These are phyloP conservation scores for Dactylellina parvicollis DNA, from an alignment of 2,329 filamentous ascomycete species.

Conservation along the genomic window DNA sequence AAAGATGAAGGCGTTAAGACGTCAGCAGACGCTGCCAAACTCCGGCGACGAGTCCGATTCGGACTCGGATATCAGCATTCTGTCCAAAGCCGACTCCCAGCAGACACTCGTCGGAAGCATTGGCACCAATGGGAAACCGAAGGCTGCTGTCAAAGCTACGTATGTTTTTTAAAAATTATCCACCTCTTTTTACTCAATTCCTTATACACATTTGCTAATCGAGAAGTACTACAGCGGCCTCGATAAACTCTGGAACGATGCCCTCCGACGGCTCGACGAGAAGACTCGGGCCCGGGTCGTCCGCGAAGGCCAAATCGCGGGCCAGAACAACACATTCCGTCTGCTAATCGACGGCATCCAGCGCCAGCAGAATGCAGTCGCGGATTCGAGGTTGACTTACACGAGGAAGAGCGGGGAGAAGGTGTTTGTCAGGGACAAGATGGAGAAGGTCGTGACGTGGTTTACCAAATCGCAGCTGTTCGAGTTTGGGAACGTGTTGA, in stretches of 20 bases:
- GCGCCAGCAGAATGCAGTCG: conserved; percentile 24
- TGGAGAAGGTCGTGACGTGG: conserved; percentile 44
- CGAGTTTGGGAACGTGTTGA: conserved; percentile 29
- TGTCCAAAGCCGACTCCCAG: conserved; percentile 13
- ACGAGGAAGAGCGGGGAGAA: conserved; percentile 30
- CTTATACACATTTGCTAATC: background rate
- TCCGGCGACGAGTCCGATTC: conserved; percentile 31
- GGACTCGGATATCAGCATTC: conserved; percentile 20
- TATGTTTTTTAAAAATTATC: background rate
- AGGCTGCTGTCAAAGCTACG: conserved; percentile 23
- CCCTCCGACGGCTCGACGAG: conserved; percentile 20
- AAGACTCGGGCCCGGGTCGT: conserved; percentile 12
- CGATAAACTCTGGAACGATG: conserved; percentile 28
- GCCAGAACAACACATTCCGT: conserved; percentile 43
- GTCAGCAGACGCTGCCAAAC: conserved; percentile 11
- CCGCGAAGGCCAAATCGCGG: conserved; percentile 20
- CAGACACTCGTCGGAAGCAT: conserved; percentile 22
- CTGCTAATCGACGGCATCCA: conserved; percentile 36
- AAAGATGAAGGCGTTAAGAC: conserved; percentile 14
- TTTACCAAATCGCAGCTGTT: conserved; percentile 35
- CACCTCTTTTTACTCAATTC: background rate
- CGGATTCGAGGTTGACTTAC: conserved; percentile 17
- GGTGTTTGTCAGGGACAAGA: conserved; percentile 31
- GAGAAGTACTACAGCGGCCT: conserved; percentile 16
- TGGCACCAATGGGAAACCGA: conserved; percentile 13